Percentiles rank a stretch among this genome's conserved stretches.
phyloP scores from a whole-genome alignment of 257 asterid genomes.

The Verbascum thapsus region DNA sequence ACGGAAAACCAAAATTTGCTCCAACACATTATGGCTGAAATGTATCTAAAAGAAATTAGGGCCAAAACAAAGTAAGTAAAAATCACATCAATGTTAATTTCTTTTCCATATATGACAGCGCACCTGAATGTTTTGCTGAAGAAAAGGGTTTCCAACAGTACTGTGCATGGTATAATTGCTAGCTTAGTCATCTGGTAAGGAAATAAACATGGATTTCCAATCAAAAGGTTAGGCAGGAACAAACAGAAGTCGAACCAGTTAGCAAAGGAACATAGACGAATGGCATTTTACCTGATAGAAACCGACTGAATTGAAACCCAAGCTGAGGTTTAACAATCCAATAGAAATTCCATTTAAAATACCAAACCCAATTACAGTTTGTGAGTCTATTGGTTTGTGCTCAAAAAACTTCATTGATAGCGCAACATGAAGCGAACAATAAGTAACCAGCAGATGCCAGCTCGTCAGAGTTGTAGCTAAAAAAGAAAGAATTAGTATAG shows the following conservation, averaged over 20 bases:
- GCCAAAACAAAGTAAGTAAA: background rate
- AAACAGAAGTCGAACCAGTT: slow-evolving; percentile 14
- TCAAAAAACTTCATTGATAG: slow-evolving; percentile 72
- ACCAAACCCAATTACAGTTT: slow-evolving; percentile 77
- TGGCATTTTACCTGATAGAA: slow-evolving; percentile 67
- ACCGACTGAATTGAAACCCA: slow-evolving; percentile 92
- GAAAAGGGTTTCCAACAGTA: slow-evolving; percentile 83
- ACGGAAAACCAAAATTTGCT: background rate
- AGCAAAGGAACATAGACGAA: slow-evolving; percentile 19
- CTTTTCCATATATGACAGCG: slow-evolving; percentile 20
- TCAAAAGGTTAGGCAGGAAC: slow-evolving; percentile 25
- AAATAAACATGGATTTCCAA: slow-evolving; percentile 25
- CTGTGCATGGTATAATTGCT: slow-evolving; percentile 95
- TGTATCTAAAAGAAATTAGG: slow-evolving; percentile 11
- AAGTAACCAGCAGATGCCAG: slow-evolving; percentile 89
- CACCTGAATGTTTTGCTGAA: slow-evolving; percentile 85
- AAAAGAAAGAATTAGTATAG: slow-evolving; percentile 23
- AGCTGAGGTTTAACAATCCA: slow-evolving; percentile 85
- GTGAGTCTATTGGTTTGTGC: slow-evolving; percentile 77
- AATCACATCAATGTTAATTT: slow-evolving; percentile 1
- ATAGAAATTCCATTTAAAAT: slow-evolving; percentile 84
- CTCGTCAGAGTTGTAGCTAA: slow-evolving; percentile 92
- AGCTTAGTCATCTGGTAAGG: slow-evolving; percentile 78
- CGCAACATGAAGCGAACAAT: slow-evolving; percentile 83
- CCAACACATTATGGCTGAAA: background rate